Evolutionary conservation across 2,329 filamentous ascomycete species (phyloP).

Genomic region (Colletotrichum brevisporum): DNA sequence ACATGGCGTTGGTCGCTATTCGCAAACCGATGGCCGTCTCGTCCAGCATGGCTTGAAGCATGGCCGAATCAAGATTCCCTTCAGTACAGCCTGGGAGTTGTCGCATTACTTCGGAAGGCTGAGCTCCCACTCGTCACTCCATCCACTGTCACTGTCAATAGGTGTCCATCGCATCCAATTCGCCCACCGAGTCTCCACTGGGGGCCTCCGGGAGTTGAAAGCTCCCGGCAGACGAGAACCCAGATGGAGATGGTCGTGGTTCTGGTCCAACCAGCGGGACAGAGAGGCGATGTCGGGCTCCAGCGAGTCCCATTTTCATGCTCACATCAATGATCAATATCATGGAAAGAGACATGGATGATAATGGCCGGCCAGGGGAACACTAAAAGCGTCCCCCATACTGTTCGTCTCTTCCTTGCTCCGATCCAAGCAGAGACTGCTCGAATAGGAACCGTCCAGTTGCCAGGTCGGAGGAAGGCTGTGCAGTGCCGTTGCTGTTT

Average conservation of each 20-base stretch:
- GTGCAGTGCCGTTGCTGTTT: slow-evolving; percentile 32
- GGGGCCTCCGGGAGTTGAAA: slow-evolving; percentile 26
- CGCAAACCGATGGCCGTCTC: slow-evolving; percentile 6
- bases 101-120: slow-evolving; percentile 27
- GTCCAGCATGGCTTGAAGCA: background rate
- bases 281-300: slow-evolving; percentile 17
- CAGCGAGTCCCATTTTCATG: slow-evolving; percentile 24
- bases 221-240: slow-evolving; percentile 10
- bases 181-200: background rate
- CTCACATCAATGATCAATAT: background rate
- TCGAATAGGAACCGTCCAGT: slow-evolving; percentile 23
- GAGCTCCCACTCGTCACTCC: slow-evolving; percentile 7
- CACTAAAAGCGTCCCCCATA: background rate
- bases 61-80: slow-evolving; percentile 27
- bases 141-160: slow-evolving; percentile 21
- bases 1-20: slow-evolving; percentile 21
- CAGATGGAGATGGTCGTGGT: too few species aligned
- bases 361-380: slow-evolving; percentile 14
- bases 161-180: slow-evolving; percentile 25
- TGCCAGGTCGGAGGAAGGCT: slow-evolving; percentile 7
- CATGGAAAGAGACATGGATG: slow-evolving; percentile 7
- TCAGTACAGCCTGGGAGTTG: background rate
- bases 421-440: slow-evolving; percentile 22
- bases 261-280: background rate
- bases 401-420: slow-evolving; percentile 28